These are phyloP conservation scores for Vitis vinifera DNA, from an alignment of 164 flowering plant species.

Conservation along the genomic window DNA sequence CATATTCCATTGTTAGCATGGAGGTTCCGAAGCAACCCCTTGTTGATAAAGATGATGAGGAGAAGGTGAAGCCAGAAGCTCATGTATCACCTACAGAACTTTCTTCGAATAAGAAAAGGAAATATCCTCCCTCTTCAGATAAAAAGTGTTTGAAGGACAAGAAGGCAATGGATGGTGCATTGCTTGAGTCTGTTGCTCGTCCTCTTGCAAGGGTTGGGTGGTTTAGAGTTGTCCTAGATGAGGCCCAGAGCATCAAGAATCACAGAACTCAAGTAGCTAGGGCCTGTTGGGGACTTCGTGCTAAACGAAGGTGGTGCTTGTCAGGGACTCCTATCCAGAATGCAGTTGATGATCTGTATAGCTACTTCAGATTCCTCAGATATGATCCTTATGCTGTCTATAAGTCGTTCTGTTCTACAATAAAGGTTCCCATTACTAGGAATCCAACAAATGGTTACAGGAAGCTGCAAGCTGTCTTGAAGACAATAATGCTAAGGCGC, in stretches of 20 bases:
- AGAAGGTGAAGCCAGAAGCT: slow-evolving; percentile 27
- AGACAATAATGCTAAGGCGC: slow-evolving; percentile 89
- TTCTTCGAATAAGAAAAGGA: slow-evolving; percentile 59
- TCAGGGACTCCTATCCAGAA: slow-evolving; percentile 97
- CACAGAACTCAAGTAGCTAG: slow-evolving; percentile 89
- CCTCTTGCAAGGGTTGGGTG: slow-evolving; percentile 89
- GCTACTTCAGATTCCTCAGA: slow-evolving; percentile 91
- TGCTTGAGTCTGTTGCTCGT: slow-evolving; percentile 57
- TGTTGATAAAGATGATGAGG: slow-evolving; percentile 64
- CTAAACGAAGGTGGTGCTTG: slow-evolving; percentile 96
- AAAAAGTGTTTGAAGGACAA: slow-evolving; percentile 43
- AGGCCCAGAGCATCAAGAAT: slow-evolving; percentile 97
- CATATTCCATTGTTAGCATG: slow-evolving; percentile 91
- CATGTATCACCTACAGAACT: slow-evolving; percentile 16
- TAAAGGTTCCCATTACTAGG: slow-evolving; percentile 66
- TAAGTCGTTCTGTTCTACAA: slow-evolving; percentile 54
- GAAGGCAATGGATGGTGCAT: slow-evolving; percentile 41
- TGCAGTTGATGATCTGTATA: slow-evolving; percentile 92
- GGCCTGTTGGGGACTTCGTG: slow-evolving; percentile 98
- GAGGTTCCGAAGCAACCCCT: slow-evolving; percentile 88
- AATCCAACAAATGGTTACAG: slow-evolving; percentile 66
- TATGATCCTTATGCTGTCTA: slow-evolving; percentile 76
- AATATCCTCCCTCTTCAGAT: slow-evolving; percentile 44
- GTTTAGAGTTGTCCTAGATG: slow-evolving; percentile 95
- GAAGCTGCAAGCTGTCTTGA: slow-evolving; percentile 84